A percentile compares a stretch with the other conserved stretches of the same genome.
Evolutionary conservation across 441 rosid species (phyloP).

Genomic region (Adansonia gregorii): DNA sequence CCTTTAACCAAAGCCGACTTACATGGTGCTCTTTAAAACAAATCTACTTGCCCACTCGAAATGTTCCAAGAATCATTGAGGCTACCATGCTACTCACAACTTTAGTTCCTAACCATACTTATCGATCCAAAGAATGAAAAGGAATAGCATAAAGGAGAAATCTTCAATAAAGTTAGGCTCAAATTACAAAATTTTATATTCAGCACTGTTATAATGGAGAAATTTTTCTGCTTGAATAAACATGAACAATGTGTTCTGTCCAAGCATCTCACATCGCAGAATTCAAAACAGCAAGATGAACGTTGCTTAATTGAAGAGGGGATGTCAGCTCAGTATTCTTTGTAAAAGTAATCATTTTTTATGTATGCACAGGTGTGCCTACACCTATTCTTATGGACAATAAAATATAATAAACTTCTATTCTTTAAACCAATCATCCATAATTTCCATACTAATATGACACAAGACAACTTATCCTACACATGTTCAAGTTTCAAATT

Average conservation of each 20-base stretch:
- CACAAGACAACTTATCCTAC: background rate
- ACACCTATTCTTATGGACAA: background rate
- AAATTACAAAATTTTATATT: slow-evolving; percentile 2
- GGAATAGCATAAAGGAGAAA: background rate
- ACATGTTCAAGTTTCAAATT: slow-evolving; percentile 8
- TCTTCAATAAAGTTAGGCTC: background rate
- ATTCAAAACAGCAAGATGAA: slow-evolving; percentile 18
- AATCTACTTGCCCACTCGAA: background rate
- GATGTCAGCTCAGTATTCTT: background rate
- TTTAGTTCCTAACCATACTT: background rate
- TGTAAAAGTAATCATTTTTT: slow-evolving; percentile 4
- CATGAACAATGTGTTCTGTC: slow-evolving; percentile 8
- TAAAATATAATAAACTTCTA: slow-evolving; percentile 1
- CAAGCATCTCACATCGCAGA: slow-evolving; percentile 20
- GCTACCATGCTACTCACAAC: background rate
- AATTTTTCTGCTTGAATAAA: slow-evolving; percentile 2
- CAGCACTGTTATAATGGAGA: slow-evolving; percentile 9
- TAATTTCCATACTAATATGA: slow-evolving; percentile 5
- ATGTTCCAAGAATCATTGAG: background rate
- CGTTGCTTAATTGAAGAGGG: background rate
- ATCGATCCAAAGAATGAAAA: slow-evolving; percentile 7
- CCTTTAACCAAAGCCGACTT: background rate
- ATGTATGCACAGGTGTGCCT: background rate
- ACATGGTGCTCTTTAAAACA: too few relatives aligned
- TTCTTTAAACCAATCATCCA: slow-evolving; percentile 16